Conservation (phyloP, 495 filamentous ascomycete genomes). For the Bombardia bombarda region DNA sequence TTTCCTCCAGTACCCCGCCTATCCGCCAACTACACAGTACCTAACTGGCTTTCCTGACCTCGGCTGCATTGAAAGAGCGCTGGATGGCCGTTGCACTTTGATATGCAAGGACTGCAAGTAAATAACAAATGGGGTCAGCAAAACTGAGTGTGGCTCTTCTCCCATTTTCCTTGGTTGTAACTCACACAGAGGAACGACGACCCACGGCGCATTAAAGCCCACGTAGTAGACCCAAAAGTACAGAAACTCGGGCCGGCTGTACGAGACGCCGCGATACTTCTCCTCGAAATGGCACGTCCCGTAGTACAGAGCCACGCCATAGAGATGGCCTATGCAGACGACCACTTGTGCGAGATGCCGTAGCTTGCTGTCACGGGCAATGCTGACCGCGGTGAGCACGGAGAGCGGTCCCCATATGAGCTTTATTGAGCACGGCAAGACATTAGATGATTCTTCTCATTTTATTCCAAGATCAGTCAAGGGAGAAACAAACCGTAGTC, state of each 20-base stretch:
- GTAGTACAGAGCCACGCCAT: slow-evolving; percentile 82
- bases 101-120: no score
- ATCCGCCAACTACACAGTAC: no score
- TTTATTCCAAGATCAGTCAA: neutral
- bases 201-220: slow-evolving; percentile 82
- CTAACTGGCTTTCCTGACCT: no score
- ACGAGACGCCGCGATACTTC: slow-evolving; percentile 45
- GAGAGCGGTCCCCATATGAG: slow-evolving; percentile 74
- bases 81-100: no score
- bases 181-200: slow-evolving; percentile 55
- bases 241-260: slow-evolving; percentile 67
- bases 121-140: no score
- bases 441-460: neutral
- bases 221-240: slow-evolving; percentile 91
- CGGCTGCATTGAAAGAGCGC: no score
- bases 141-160: no score
- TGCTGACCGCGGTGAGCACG: slow-evolving; percentile 54
- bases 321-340: slow-evolving; percentile 63
- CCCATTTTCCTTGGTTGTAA: slow-evolving; percentile 1
- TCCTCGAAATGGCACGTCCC: slow-evolving; percentile 67
- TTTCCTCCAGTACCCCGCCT: no score
- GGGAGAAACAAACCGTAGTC: slow-evolving; percentile 54
- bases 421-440: slow-evolving; percentile 8
- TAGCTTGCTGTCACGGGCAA: slow-evolving; percentile 30
- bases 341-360: neutral